Conservation (phyloP, 2,329 filamentous ascomycete species). For the Aspergillus chevalieri region DNA sequence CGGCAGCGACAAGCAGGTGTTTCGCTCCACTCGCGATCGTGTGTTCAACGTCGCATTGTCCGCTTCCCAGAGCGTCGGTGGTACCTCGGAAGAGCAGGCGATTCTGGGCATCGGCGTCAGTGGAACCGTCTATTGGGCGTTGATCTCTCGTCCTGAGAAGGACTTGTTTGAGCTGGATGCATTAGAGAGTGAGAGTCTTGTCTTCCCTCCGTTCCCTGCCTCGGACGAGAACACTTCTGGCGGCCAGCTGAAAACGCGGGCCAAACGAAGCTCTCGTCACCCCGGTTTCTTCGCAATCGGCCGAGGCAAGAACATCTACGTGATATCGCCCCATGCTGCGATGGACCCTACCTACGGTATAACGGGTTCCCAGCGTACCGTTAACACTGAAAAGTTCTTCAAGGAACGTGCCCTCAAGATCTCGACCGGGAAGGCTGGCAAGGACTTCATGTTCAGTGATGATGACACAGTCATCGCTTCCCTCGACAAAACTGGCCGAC, state of each 20-base stretch:
- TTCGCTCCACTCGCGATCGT: slow-evolving; percentile 83
- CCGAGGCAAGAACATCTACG: slow-evolving; percentile 90
- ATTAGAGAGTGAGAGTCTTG: slow-evolving; percentile 78
- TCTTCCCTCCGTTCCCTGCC: slow-evolving; percentile 77
- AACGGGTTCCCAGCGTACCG: slow-evolving; percentile 50
- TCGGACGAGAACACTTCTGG: slow-evolving; percentile 88
- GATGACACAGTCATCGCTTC: slow-evolving; percentile 93
- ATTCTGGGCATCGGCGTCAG: slow-evolving; percentile 91
- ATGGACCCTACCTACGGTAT: slow-evolving; percentile 45
- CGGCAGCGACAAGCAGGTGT: slow-evolving; percentile 84
- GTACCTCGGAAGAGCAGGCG: slow-evolving; percentile 61
- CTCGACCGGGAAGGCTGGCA: slow-evolving; percentile 93
- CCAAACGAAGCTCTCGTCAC: slow-evolving; percentile 80
- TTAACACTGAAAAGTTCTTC: slow-evolving; percentile 82
- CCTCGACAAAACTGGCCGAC: slow-evolving; percentile 88
- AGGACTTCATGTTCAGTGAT: slow-evolving; percentile 96
- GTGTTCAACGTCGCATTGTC: slow-evolving; percentile 92
- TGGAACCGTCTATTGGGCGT: slow-evolving; percentile 93
- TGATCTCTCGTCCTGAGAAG: slow-evolving; percentile 68
- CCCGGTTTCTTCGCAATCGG: slow-evolving; percentile 93
- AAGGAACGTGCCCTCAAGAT: slow-evolving; percentile 86
- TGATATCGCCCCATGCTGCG: slow-evolving; percentile 62
- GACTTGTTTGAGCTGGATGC: slow-evolving; percentile 73
- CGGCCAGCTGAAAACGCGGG: slow-evolving; percentile 90
- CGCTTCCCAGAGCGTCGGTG: slow-evolving; percentile 51